Base-by-base conservation (phyloP, 2,329 filamentous ascomycete genomes). In the Colletotrichum eremochloae region DNA sequence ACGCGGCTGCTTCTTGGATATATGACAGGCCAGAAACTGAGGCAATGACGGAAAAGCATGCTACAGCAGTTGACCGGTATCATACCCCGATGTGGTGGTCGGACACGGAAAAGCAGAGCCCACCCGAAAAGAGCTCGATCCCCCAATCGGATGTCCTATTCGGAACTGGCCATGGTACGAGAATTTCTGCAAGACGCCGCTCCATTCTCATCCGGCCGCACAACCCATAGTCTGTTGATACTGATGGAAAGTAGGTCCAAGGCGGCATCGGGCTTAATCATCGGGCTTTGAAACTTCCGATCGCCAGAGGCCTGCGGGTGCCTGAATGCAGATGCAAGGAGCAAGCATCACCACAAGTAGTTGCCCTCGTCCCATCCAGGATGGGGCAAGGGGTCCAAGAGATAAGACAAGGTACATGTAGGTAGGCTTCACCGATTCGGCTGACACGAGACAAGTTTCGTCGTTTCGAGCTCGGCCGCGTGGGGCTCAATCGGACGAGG, bases 151-250 rank as follows among this genome's bases (percentile, higher is more conserved):
- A 72, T 60, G 65, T 4, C 33, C 31, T 55, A 38, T 46, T 55
- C 53, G 65, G 44, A n/a, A 46, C 11, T 33, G 46, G n/a, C 62
- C 42, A 53, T 40, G 60, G 52, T 52, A 68, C 60, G 29, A 44
- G 31, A 60, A 60, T 48, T 29, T 46, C 53, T 55, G 53, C 69
- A 64, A 18, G 53, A 55, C 46, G 65, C 44, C 65, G 69, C 65
- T 64, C 53, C 65, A 55, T 48, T 53, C 52, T 68, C 44, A 64
- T 72, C 69, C 69, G 69, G 69, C 69, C 52, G 65, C 69, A 72
- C 65, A 64, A 50, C n/a, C n/a, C 64, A 60, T 60, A 64, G 24
- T n/a, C 18, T 60, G 36, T 38, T 50, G 57, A 57, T 68, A 57
- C 44, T 38, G 53, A 63, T 63, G 68, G 40, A 31, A 62, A 55